These are phyloP conservation scores for Colletotrichum australisinense DNA, from an alignment of 2,329 filamentous ascomycete genomes.

Conservation along the genomic window DNA sequence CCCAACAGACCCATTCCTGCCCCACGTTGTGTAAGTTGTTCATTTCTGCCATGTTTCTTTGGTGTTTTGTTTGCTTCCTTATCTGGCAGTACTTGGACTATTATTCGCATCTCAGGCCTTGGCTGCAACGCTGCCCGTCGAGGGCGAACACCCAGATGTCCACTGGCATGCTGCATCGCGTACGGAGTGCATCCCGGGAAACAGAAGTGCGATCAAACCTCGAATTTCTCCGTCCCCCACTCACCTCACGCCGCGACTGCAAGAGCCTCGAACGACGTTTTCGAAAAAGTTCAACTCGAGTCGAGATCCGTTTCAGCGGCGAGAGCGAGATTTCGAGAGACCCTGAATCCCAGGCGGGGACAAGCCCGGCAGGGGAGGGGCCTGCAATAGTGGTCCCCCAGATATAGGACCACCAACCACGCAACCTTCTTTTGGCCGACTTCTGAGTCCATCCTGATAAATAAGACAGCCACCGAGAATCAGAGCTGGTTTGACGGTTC, in stretches of 20 bases:
- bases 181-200: not conserved
- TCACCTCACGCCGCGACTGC: slow-evolving; percentile 15
- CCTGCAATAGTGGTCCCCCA: slow-evolving; percentile 7
- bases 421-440: slow-evolving; percentile 1
- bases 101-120: not conserved
- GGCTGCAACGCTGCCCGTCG: slow-evolving; percentile 18
- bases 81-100: not conserved
- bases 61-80: slow-evolving; percentile 14
- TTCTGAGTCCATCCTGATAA: not conserved
- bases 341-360: not conserved
- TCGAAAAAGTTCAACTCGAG: slow-evolving; percentile 10
- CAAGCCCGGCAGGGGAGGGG: slow-evolving; percentile 11
- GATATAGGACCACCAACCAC: not conserved
- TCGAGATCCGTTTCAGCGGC: slow-evolving; percentile 29
- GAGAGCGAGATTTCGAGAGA: slow-evolving; percentile 2
- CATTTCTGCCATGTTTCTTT: not conserved
- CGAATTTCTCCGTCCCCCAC: slow-evolving; percentile 13
- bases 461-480: not conserved
- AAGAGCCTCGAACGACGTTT: slow-evolving; percentile 23
- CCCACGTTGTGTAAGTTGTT: not conserved
- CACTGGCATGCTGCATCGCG: not conserved
- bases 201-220: slow-evolving; percentile 4
- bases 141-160: not conserved
- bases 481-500: not conserved
- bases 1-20: not conserved